These are phyloP conservation scores for Limonium bicolor DNA, from an alignment of 148 eudicot genomes.

Conservation along the genomic window DNA sequence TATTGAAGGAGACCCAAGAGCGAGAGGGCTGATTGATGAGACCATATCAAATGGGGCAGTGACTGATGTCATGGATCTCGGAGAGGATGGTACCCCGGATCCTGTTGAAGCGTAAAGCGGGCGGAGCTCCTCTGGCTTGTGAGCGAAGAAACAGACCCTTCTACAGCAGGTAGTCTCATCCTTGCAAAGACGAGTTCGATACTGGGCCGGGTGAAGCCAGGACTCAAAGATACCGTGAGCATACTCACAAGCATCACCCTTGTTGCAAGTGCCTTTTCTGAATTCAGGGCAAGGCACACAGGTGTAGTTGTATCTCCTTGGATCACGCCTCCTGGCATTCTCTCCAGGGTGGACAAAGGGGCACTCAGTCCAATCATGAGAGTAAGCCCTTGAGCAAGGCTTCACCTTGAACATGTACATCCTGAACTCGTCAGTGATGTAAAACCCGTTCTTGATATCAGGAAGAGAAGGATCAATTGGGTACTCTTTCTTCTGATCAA, in stretches of 20 bases:
- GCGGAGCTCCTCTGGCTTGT: constrained; percentile 65
- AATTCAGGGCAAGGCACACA: constrained; percentile 97
- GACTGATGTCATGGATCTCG: constrained; percentile 19
- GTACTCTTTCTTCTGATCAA: constrained; percentile 39
- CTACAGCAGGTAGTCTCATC: constrained; percentile 73
- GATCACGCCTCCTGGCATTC: constrained; percentile 84
- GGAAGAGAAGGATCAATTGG: constrained; percentile 50
- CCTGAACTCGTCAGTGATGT: constrained; percentile 74
- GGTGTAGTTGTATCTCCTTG: constrained; percentile 57
- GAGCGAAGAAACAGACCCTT: constrained; percentile 92
- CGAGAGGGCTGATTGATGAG: constrained; percentile 8
- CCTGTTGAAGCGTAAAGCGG: constrained; percentile 87
- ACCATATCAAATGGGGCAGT: constrained; percentile 1
- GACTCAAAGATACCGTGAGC: constrained; percentile 96
- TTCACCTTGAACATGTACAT: constrained; percentile 87
- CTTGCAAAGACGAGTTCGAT: constrained; percentile 73
- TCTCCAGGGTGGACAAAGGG: constrained; percentile 97
- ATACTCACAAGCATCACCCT: constrained; percentile 70
- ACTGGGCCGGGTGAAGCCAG: constrained; percentile 97
- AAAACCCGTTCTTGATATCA: constrained; percentile 72
- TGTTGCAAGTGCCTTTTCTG: constrained; percentile 59
- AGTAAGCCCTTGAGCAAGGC: constrained; percentile 93
- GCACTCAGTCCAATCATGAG: constrained; percentile 98
- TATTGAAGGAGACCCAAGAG: constrained; percentile 13
- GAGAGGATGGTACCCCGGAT: constrained; percentile 67